phyloP scores from a whole-genome alignment of 169 alveolate species.

The Cryptosporidium sp. region DNA sequence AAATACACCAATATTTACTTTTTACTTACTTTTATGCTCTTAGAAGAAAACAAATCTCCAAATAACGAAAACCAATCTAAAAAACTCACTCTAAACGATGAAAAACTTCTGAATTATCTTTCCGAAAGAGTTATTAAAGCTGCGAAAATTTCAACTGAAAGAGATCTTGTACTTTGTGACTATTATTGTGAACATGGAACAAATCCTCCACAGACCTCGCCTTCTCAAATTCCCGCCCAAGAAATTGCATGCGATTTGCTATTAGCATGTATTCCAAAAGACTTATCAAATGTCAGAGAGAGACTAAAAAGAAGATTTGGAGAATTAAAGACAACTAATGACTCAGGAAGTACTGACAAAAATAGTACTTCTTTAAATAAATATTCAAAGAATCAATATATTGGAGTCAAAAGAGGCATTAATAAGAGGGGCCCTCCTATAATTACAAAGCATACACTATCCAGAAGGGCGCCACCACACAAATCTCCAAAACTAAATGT shows the following conservation, averaged over 20 bases:
- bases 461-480: constrained; percentile 4
- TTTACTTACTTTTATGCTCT: background rate
- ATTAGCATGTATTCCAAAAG: constrained; percentile 43
- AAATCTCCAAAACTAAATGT: background rate
- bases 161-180: constrained; percentile 16
- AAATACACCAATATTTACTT: background rate
- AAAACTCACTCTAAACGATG: constrained; percentile 33
- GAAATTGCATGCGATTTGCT: constrained; percentile 54
- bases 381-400: background rate
- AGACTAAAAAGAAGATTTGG: constrained; percentile 39
- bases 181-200: background rate
- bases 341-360: background rate
- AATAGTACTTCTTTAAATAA: background rate
- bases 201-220: background rate
- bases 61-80: background rate
- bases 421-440: constrained; percentile 14
- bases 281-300: constrained; percentile 13
- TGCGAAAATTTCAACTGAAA: constrained; percentile 20
- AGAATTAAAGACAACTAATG: constrained; percentile 5
- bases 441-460: background rate
- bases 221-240: constrained; percentile 22
- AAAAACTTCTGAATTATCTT: constrained; percentile 34
- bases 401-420: constrained; percentile 8
- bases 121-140: constrained; percentile 34
- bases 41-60: background rate